Evolutionary conservation across 306 rosid genomes (phyloP).

Genomic region (Fragaria nilgerrensis): DNA sequence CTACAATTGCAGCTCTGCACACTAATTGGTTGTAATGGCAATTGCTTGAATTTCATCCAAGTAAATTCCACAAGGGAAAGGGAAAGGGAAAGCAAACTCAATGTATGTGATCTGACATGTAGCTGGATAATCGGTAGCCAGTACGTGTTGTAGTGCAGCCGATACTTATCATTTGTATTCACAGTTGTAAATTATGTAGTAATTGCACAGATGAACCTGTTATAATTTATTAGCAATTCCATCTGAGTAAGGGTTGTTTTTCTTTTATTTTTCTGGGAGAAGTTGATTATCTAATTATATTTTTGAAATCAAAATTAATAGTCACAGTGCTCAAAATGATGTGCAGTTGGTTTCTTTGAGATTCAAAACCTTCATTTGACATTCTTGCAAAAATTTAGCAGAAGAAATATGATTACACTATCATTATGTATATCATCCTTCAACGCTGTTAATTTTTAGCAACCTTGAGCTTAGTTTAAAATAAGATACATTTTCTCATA

Average conservation of each 20-base stretch:
- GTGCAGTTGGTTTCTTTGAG: background rate
- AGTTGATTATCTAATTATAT: background rate
- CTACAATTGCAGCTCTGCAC: conserved; percentile 13
- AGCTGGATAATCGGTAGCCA: conserved; percentile 36
- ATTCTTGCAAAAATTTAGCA: background rate
- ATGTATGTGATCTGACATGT: conserved; percentile 37
- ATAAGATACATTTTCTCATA: background rate
- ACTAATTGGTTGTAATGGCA: conserved; percentile 28
- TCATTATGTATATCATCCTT: background rate
- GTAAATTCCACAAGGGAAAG: conserved; percentile 15
- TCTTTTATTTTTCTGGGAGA: background rate
- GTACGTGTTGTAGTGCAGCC: conserved; percentile 15
- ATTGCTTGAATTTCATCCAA: conserved; percentile 22
- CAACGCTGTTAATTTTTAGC: no score
- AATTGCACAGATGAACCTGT: conserved; percentile 11
- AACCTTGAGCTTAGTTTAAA: background rate
- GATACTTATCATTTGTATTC: conserved; percentile 22
- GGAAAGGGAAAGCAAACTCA: conserved; percentile 22
- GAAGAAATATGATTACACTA: background rate
- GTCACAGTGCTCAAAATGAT: background rate
- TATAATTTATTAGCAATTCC: background rate
- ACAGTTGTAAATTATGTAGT: background rate
- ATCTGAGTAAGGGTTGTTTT: no score
- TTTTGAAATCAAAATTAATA: background rate
- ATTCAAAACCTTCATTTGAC: background rate